Conservation (phyloP, 148 eudicot genomes). For the Dianthus caryophyllus region DNA sequence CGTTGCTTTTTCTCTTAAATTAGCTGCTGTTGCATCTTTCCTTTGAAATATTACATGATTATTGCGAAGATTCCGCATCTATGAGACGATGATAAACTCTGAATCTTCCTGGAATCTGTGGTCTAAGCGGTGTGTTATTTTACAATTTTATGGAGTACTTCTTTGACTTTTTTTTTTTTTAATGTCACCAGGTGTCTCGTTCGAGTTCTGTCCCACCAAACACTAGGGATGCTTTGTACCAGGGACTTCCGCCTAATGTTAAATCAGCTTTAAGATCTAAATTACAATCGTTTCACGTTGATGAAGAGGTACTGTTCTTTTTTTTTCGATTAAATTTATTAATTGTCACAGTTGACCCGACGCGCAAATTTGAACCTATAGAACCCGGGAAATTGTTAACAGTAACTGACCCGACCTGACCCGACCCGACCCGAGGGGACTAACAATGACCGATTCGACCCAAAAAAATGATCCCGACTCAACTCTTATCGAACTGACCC, state of each 20-base stretch:
- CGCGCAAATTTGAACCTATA: too few relatives aligned
- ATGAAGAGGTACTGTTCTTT: conserved; percentile 61
- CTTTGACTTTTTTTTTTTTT: neutral
- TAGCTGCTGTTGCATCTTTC: neutral
- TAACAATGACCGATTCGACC: too few relatives aligned
- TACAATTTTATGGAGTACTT: neutral
- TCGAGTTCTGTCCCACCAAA: conserved; percentile 84
- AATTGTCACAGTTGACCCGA: too few relatives aligned
- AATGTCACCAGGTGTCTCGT: conserved; percentile 64
- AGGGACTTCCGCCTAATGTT: conserved; percentile 82
- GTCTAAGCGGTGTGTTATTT: neutral
- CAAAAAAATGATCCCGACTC: too few relatives aligned
- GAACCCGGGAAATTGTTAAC: too few relatives aligned
- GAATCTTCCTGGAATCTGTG: neutral
- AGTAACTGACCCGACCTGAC: too few relatives aligned
- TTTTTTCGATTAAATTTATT: neutral
- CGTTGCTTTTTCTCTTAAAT: too few relatives aligned
- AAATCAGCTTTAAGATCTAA: conserved; percentile 76
- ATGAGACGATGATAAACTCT: neutral
- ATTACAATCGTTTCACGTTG: conserved; percentile 58
- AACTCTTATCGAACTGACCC: too few relatives aligned
- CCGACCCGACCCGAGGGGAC: too few relatives aligned
- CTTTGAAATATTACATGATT: neutral
- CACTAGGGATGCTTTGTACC: conserved; percentile 86
- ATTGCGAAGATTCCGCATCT: neutral